These are phyloP conservation scores for Globomyces sp. DNA, from an alignment of 371 early-diverging fungal species.

Conservation along the genomic window DNA sequence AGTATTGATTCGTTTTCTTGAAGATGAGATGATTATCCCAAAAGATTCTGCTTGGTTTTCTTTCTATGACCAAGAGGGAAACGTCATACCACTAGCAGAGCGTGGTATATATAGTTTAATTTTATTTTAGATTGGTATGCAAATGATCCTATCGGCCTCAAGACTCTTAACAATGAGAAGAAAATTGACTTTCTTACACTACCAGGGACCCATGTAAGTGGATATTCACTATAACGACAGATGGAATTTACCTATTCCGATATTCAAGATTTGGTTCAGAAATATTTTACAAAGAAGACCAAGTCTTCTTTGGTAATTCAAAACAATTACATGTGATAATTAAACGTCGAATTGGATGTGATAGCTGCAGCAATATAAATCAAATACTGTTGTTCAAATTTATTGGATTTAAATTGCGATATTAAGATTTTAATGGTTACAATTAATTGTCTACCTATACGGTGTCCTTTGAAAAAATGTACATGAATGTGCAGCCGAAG, in stretches of 20 bases:
- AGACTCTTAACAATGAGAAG: not conserved
- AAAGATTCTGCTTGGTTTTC: slow-evolving; percentile 56
- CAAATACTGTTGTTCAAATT: too few relatives aligned
- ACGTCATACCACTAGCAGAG: not conserved
- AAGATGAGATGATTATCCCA: slow-evolving; percentile 80
- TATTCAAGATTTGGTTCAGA: slow-evolving; percentile 7
- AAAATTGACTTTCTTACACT: not conserved
- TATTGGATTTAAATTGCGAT: too few relatives aligned
- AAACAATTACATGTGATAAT: too few relatives aligned
- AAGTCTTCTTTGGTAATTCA: too few relatives aligned
- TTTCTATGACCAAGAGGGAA: slow-evolving; percentile 4
- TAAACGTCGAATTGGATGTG: too few relatives aligned
- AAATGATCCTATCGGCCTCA: not conserved
- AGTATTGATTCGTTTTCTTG: slow-evolving; percentile 73
- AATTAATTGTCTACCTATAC: too few relatives aligned
- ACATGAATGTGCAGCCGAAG: too few relatives aligned
- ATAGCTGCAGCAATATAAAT: too few relatives aligned
- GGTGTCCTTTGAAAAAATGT: too few relatives aligned
- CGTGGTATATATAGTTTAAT: not conserved
- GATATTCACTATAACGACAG: not conserved
- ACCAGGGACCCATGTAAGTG: not conserved
- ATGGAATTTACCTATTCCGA: not conserved
- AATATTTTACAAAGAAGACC: slow-evolving; percentile 3
- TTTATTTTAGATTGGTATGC: not conserved
- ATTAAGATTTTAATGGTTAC: too few relatives aligned